These are phyloP conservation scores for Colletotrichum nymphaeae DNA, from an alignment of 2,329 filamentous ascomycete species.

Conservation along the genomic window DNA sequence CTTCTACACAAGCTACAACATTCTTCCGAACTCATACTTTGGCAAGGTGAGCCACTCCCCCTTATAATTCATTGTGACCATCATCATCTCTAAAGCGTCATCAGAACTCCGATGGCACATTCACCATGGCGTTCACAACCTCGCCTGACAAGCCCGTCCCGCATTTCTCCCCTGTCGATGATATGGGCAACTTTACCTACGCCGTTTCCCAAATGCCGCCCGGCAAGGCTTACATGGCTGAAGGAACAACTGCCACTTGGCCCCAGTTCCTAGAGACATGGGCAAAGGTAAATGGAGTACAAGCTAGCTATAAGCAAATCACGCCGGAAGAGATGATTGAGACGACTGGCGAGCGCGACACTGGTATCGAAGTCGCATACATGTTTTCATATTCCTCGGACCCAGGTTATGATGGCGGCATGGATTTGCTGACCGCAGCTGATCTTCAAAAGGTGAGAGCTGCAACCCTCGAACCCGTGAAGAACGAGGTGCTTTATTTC, in stretches of 20 bases:
- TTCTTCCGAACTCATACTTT: conserved; percentile 59
- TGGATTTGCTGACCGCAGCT: conserved; percentile 53
- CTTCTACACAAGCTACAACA: conserved; percentile 59
- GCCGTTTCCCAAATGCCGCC: conserved; percentile 62
- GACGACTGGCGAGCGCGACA: conserved; percentile 50
- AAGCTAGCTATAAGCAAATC: conserved; percentile 52
- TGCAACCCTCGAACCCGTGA: too few relatives aligned
- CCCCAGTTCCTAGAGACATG: conserved; percentile 56
- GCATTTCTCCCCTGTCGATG: conserved; percentile 58
- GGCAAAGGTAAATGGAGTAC: conserved; percentile 48
- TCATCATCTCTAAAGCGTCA: conserved; percentile 39
- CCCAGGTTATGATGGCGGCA: conserved; percentile 61
- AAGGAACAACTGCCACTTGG: conserved; percentile 58
- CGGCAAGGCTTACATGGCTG: conserved; percentile 61
- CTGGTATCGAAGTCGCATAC: conserved; percentile 54
- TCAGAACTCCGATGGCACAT: conserved; percentile 49
- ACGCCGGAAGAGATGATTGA: conserved; percentile 53
- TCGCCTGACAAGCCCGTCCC: conserved; percentile 50
- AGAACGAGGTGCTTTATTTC: too few relatives aligned
- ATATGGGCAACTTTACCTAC: conserved; percentile 60
- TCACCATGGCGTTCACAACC: conserved; percentile 61
- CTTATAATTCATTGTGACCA: not conserved
- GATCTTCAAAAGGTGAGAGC: conserved; percentile 55
- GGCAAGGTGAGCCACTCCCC: conserved; percentile 49
- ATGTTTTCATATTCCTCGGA: conserved; percentile 61